Percentiles rank a stretch among this genome's conserved stretches.
Conservation (phyloP, 1,284 basidiomycete genomes). For the Ganoderma sinense region DNA sequence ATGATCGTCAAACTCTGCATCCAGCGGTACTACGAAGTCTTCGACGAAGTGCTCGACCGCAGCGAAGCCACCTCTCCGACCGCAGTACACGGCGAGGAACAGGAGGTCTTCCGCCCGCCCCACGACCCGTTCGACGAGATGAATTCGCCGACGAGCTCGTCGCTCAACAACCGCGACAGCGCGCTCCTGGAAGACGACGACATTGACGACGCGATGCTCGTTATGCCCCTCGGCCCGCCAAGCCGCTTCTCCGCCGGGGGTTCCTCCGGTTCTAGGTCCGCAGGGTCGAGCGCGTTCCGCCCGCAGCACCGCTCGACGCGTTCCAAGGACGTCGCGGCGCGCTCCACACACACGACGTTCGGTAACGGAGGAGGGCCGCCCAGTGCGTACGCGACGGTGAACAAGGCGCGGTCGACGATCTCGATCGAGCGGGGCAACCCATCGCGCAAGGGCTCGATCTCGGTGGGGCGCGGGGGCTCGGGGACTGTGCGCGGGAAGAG, state of each 20-base stretch:
- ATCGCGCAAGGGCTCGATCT: constrained; percentile 63
- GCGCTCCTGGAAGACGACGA: constrained; percentile 67
- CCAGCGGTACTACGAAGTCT: constrained; percentile 84
- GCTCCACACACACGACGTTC: constrained; percentile 36
- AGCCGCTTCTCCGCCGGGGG: constrained; percentile 24
- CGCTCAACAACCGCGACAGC: constrained; percentile 40
- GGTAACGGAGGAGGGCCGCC: constrained; percentile 34
- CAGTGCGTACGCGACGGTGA: constrained; percentile 37
- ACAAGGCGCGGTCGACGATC: constrained; percentile 60
- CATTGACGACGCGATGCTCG: constrained; percentile 76
- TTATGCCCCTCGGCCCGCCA: constrained; percentile 72
- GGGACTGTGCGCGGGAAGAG: constrained; percentile 54
- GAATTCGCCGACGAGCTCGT: constrained; percentile 38
- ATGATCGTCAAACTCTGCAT: constrained; percentile 80
- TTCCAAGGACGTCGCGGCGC: constrained; percentile 25
- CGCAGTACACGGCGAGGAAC: constrained; percentile 38
- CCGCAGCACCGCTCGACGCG: constrained; percentile 27
- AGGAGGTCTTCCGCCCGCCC: constrained; percentile 33
- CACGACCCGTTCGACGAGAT: constrained; percentile 27
- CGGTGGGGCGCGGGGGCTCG: constrained; percentile 63
- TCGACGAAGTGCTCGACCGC: constrained; percentile 78
- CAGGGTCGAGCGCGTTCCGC: constrained; percentile 29
- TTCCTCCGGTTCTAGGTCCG: constrained; percentile 14
- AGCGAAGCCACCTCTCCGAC: constrained; percentile 59
- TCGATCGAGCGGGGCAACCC: constrained; percentile 60